Evolutionary conservation across 139 green algal species (phyloP).

Genomic region (Closterium sp.): DNA sequence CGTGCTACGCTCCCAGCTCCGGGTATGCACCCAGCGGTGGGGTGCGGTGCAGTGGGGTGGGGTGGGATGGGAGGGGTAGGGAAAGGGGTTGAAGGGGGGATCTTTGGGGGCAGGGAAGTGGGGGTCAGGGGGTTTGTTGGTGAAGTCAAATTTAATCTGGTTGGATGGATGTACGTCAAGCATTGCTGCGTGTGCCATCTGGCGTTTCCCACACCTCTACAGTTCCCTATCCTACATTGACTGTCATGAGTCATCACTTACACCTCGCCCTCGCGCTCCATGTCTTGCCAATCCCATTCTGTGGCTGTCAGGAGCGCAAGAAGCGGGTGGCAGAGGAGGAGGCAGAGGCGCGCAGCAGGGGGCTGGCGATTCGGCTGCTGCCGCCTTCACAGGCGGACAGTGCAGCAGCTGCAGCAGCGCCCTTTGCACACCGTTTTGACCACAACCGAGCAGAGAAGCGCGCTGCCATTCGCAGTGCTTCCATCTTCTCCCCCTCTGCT

Average conservation of each 20-base stretch:
- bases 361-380: conserved; percentile 67
- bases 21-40: conserved; percentile 4
- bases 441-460: conserved; percentile 7
- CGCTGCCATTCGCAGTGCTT: conserved; percentile 35
- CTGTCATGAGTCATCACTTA: too few relatives aligned
- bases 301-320: conserved; percentile 30
- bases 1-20: conserved; percentile 54
- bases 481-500: conserved; percentile 25
- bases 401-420: conserved; percentile 44
- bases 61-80: background rate
- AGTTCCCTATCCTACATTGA: too few relatives aligned
- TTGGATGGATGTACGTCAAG: too few relatives aligned
- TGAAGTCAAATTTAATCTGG: too few relatives aligned
- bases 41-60: too few relatives aligned
- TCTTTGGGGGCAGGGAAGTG: background rate
- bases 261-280: too few relatives aligned
- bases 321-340: conserved; percentile 48
- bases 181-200: too few relatives aligned
- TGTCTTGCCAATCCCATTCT: background rate
- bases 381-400: conserved; percentile 58
- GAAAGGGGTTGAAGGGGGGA: background rate
- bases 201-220: too few relatives aligned
- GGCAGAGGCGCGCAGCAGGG: conserved; percentile 55
- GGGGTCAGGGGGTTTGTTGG: too few relatives aligned
- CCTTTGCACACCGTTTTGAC: background rate